These are phyloP conservation scores for Ophiostoma angusticollis DNA, from an alignment of 2,329 filamentous ascomycete genomes.

Conservation along the genomic window DNA sequence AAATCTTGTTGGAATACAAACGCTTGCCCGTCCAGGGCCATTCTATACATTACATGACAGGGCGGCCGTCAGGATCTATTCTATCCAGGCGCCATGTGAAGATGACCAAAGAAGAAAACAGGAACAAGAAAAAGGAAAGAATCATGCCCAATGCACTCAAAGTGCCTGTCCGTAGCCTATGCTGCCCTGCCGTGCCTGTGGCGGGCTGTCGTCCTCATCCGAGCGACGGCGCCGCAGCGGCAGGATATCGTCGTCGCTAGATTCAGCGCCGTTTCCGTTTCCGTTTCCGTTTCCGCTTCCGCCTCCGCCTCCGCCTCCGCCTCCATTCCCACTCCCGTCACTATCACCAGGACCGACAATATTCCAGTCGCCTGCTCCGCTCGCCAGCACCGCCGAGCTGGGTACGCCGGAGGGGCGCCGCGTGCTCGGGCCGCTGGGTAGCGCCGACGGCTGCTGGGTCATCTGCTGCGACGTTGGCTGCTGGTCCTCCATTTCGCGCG, in stretches of 20 bases:
- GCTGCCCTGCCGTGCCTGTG: not conserved
- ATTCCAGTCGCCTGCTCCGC: conserved; percentile 1
- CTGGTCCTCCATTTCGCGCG: not conserved
- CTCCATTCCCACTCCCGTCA: not conserved
- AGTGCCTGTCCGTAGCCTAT: conserved; percentile 5
- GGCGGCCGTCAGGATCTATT: too few relatives aligned
- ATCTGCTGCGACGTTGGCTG: not conserved
- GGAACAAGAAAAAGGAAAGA: not conserved
- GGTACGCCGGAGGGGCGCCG: conserved; percentile 10
- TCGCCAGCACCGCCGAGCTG: conserved; percentile 11
- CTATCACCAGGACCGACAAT: not conserved
- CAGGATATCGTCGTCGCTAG: not conserved
- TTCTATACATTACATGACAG: too few relatives aligned
- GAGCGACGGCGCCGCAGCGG: not conserved
- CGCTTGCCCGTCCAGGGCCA: too few relatives aligned
- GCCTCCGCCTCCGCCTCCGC: not conserved
- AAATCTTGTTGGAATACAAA: too few relatives aligned
- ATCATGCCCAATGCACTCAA: too few relatives aligned
- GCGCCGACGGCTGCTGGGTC: not conserved
- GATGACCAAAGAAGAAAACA: not conserved
- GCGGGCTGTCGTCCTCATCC: not conserved
- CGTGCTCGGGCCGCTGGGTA: conserved; percentile 15
- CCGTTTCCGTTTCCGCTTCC: not conserved
- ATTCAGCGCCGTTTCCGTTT: not conserved
- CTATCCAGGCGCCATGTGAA: too few relatives aligned